A percentile compares a stretch with the other conserved stretches of the same genome.
Conservation (phyloP, 2,329 filamentous ascomycete species). For the Gnomoniopsis sp. region DNA sequence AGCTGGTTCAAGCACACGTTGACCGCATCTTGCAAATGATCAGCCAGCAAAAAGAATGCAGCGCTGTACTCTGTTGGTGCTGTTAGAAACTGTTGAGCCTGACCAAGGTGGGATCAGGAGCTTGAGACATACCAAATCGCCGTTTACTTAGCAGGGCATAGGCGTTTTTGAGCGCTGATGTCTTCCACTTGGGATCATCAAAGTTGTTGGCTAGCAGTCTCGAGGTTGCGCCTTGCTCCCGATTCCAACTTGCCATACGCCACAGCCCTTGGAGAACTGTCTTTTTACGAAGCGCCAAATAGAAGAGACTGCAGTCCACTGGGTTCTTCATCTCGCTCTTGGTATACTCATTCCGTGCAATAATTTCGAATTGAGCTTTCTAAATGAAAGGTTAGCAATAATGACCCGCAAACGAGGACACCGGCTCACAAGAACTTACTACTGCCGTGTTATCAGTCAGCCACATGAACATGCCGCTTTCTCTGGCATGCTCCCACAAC, state of each 20-base stretch:
- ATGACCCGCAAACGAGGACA: not conserved
- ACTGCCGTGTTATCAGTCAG: slow-evolving; percentile 72
- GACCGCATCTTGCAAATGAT: slow-evolving; percentile 79
- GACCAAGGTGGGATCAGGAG: no score
- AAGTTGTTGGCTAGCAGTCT: slow-evolving; percentile 89
- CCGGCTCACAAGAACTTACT: slow-evolving; percentile 50
- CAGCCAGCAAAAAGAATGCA: slow-evolving; percentile 90
- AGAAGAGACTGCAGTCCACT: slow-evolving; percentile 85
- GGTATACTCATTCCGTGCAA: slow-evolving; percentile 91
- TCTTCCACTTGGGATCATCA: slow-evolving; percentile 79
- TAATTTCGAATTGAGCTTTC: slow-evolving; percentile 78
- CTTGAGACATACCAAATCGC: slow-evolving; percentile 61
- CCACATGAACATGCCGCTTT: slow-evolving; percentile 95
- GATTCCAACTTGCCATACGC: slow-evolving; percentile 89
- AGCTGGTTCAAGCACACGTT: slow-evolving; percentile 84
- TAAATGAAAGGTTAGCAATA: slow-evolving; percentile 30
- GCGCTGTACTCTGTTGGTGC: slow-evolving; percentile 79
- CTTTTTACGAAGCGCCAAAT: slow-evolving; percentile 89
- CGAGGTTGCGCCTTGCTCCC: slow-evolving; percentile 77
- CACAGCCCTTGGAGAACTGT: slow-evolving; percentile 84
- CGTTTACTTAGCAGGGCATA: slow-evolving; percentile 91
- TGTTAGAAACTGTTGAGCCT: slow-evolving; percentile 24
- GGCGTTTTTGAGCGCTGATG: slow-evolving; percentile 89
- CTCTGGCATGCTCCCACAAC: slow-evolving; percentile 79
- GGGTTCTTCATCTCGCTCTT: slow-evolving; percentile 85